Evolutionary conservation across 78 protist genomes (phyloP).

Genomic region (Tieghemostelium lacteum): DNA sequence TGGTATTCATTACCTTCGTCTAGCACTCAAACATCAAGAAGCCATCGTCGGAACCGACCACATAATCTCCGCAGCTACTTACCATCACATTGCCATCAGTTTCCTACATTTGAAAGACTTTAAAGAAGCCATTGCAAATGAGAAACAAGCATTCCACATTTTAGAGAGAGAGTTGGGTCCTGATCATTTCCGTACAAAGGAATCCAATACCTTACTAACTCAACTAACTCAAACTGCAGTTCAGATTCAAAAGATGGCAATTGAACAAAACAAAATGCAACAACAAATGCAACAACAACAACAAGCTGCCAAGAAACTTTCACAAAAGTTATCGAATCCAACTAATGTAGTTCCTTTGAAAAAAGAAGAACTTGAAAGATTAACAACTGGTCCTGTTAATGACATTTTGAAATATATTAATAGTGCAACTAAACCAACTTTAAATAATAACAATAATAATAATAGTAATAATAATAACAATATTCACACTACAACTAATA

Average conservation of each 20-base stretch:
- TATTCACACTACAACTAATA: too few species aligned
- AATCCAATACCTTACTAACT: not conserved
- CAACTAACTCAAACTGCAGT: not conserved
- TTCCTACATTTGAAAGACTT: conserved; percentile 5
- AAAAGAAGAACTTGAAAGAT: conserved; percentile 1
- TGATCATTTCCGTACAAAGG: conserved; percentile 59
- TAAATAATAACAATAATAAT: too few species aligned
- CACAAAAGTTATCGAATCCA: not conserved
- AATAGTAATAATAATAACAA: too few species aligned
- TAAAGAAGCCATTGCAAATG: conserved; percentile 6
- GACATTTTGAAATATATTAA: conserved; percentile 34
- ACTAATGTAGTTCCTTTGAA: not conserved
- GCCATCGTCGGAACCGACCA: conserved; percentile 40
- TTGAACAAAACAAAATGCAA: not conserved
- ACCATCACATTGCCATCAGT: conserved; percentile 27
- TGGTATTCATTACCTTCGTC: conserved; percentile 25
- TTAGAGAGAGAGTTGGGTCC: conserved; percentile 29
- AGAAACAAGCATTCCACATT: conserved; percentile 15
- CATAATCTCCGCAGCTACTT: not conserved
- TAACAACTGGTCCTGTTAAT: not conserved
- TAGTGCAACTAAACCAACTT: conserved; percentile 12
- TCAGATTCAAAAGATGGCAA: not conserved
- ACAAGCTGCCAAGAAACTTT: conserved; percentile 5
- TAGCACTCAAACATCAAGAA: conserved; percentile 29
- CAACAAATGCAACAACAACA: not conserved